These are phyloP conservation scores for Ogataea polymorpha DNA, from an alignment of 805 yeast species.

Conservation along the genomic window DNA sequence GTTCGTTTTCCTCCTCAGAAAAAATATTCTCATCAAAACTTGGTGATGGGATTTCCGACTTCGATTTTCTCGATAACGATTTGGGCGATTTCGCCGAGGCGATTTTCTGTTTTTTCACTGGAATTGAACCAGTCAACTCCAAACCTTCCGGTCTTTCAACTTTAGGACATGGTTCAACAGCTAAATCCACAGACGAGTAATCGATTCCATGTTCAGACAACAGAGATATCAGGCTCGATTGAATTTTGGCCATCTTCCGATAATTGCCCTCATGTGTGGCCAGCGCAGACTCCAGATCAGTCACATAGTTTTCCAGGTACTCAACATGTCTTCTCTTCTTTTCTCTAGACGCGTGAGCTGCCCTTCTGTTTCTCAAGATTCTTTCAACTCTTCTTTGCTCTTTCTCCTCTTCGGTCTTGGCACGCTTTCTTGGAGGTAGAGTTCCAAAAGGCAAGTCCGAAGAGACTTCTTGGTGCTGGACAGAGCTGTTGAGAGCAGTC, in stretches of 20 bases:
- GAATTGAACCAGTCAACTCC: constrained; percentile 20
- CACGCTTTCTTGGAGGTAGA: constrained; percentile 93
- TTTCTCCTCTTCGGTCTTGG: constrained; percentile 94
- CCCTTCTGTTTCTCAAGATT: constrained; percentile 88
- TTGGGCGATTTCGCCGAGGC: constrained; percentile 6
- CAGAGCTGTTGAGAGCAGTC: constrained; percentile 10
- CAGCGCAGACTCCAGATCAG: constrained; percentile 35
- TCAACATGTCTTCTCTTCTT: constrained; percentile 93
- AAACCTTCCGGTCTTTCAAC: constrained; percentile 29
- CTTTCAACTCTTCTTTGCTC: constrained; percentile 95
- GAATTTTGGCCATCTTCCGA: constrained; percentile 10
- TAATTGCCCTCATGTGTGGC: constrained; percentile 16
- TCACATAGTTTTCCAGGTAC: constrained; percentile 64
- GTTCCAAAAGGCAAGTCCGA: constrained; percentile 20
- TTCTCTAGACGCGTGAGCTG: constrained; percentile 97
- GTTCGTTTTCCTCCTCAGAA: constrained; percentile 23
- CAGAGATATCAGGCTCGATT: constrained; percentile 16
- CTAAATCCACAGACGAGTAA: constrained; percentile 14
- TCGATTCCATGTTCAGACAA: constrained; percentile 19
- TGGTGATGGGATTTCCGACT: constrained; percentile 22
- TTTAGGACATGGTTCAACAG: constrained; percentile 12
- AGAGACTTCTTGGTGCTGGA: constrained; percentile 9
- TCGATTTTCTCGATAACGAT: constrained; percentile 2
- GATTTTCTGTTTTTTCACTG: constrained; percentile 21
- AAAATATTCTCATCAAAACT: constrained; percentile 23